phyloP scores from a whole-genome alignment of 495 filamentous ascomycete genomes.

The Letharia lupina region DNA sequence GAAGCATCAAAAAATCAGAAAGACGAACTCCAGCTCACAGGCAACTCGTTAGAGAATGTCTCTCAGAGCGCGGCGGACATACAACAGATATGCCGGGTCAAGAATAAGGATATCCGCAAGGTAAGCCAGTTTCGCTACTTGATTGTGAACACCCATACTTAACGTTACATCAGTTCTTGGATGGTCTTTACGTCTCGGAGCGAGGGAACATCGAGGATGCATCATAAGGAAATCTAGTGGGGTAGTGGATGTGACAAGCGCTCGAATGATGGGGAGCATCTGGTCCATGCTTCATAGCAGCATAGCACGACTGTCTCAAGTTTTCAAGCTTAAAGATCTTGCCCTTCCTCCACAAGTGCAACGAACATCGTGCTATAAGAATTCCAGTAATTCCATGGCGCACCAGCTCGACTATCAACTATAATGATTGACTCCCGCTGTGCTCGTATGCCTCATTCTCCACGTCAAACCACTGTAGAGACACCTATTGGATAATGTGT shows the following conservation, averaged over 20 bases:
- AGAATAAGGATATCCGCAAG: constrained; percentile 99
- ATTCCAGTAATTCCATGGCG: neutral
- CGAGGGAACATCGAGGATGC: constrained; percentile 77
- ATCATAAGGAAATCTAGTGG: constrained; percentile 19
- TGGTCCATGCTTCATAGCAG: neutral
- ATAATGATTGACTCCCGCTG: neutral
- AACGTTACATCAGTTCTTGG: constrained; percentile 67
- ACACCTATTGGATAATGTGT: too few relatives aligned
- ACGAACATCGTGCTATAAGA: neutral
- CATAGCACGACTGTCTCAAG: neutral
- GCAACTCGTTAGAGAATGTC: constrained; percentile 93
- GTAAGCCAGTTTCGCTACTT: constrained; percentile 36
- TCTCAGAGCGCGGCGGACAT: constrained; percentile 98
- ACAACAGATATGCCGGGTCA: constrained; percentile 97
- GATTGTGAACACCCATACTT: neutral
- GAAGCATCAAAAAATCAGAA: constrained; percentile 83
- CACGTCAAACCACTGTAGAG: neutral
- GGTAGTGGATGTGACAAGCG: neutral
- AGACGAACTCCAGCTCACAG: constrained; percentile 87
- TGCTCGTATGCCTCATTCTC: neutral
- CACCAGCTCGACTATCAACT: neutral
- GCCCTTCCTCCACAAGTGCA: neutral
- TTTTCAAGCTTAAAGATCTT: neutral
- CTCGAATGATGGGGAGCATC: neutral
- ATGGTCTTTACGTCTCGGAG: constrained; percentile 98